These are phyloP conservation scores for Trametes polyzona DNA, from an alignment of 1,284 basidiomycete species.

Conservation along the genomic window DNA sequence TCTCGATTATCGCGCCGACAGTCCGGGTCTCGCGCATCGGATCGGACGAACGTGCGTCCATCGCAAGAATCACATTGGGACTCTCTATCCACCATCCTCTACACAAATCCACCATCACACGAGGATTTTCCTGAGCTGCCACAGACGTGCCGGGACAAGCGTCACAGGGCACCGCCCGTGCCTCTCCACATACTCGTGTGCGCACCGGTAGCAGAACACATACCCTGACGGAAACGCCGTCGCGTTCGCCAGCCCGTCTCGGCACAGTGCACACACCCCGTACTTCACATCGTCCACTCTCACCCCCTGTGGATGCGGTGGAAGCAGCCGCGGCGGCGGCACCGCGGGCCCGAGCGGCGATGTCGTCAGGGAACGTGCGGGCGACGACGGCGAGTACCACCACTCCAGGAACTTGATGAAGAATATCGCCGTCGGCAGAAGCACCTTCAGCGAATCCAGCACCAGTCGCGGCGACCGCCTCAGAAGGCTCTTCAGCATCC, in stretches of 20 bases:
- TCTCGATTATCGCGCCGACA: conserved; percentile 26
- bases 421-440: conserved; percentile 93
- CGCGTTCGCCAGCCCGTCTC: conserved; percentile 79
- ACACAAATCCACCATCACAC: conserved; percentile 54
- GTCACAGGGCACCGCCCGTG: conserved; percentile 88
- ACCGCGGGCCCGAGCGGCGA: conserved; percentile 69
- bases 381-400: conserved; percentile 98
- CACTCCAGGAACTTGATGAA: conserved; percentile 98
- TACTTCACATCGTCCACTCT: conserved; percentile 65
- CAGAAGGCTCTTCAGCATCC: conserved; percentile 49
- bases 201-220: conserved; percentile 96
- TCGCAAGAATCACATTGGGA: conserved; percentile 22
- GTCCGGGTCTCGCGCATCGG: conserved; percentile 13
- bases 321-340: conserved; percentile 75
- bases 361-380: conserved; percentile 67
- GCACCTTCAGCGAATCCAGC: conserved; percentile 78
- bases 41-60: conserved; percentile 36
- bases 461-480: conserved; percentile 61
- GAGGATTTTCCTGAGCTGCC: conserved; percentile 89
- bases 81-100: background rate
- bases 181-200: conserved; percentile 83
- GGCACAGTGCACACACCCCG: conserved; percentile 86
- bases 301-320: conserved; percentile 71
- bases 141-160: conserved; percentile 69
- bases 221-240: conserved; percentile 92